phyloP scores from a whole-genome alignment of 176 grass and related monocot species.

The Elaeis guineensis region DNA sequence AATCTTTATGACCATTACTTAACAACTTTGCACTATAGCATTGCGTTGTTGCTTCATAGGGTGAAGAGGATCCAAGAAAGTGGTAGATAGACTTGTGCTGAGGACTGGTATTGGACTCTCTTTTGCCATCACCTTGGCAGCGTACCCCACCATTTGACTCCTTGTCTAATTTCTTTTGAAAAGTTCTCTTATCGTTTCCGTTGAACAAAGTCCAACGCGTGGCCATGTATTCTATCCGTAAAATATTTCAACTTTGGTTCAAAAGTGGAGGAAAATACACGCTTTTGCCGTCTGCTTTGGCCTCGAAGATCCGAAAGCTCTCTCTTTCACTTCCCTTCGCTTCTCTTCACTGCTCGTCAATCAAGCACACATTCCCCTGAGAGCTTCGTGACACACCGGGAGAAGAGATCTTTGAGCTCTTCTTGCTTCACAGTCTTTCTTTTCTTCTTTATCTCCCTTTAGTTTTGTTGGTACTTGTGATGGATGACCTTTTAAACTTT shows the following conservation, averaged over 20 bases:
- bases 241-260: conserved; percentile 1
- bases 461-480: neutral
- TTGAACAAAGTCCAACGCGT: neutral
- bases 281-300: neutral
- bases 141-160: conserved; percentile 13
- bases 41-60: too few species aligned
- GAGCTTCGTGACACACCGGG: neutral
- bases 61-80: too few species aligned
- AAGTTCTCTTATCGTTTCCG: conserved; percentile 25
- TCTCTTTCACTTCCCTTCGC: conserved; percentile 28
- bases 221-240: neutral
- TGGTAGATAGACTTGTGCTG: too few species aligned
- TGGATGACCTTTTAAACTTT: too few species aligned
- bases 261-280: conserved; percentile 32
- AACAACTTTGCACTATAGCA: too few species aligned
- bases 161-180: conserved; percentile 44
- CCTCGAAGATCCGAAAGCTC: neutral
- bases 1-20: too few species aligned
- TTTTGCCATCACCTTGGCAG: too few species aligned
- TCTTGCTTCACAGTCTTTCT: neutral
- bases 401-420: conserved; percentile 9
- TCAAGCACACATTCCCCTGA: conserved; percentile 31
- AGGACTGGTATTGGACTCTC: too few species aligned
- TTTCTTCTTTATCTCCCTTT: conserved; percentile 10
- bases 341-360: neutral